A percentile compares a stretch with the other conserved stretches of the same genome.
These are phyloP conservation scores for Amorphotheca resinae DNA, from an alignment of 495 filamentous ascomycete species.

Conservation along the genomic window DNA sequence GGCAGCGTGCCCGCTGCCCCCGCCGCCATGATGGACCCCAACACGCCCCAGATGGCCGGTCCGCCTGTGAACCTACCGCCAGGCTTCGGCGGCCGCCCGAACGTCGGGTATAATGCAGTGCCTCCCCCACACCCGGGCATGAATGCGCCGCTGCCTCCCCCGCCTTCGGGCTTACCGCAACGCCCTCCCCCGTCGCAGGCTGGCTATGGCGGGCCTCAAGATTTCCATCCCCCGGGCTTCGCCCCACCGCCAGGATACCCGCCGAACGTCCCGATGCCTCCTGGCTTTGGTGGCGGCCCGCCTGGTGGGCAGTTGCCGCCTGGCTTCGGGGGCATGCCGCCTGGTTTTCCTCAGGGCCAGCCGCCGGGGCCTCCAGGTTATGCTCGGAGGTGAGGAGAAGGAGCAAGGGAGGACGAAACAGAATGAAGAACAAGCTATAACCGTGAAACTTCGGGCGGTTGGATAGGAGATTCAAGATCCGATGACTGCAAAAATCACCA, in stretches of 20 bases:
- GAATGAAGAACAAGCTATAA: no score
- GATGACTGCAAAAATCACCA: no score
- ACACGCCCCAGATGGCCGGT: constrained; percentile 24
- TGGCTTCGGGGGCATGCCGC: constrained; percentile 11
- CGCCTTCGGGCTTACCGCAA: constrained; percentile 66
- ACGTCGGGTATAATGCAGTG: constrained; percentile 15
- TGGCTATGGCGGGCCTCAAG: constrained; percentile 65
- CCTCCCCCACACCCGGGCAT: constrained; percentile 18
- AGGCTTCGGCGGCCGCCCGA: constrained; percentile 30
- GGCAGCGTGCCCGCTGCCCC: constrained; percentile 16
- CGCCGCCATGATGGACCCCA: constrained; percentile 22
- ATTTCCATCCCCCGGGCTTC: constrained; percentile 41
- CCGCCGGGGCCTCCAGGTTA: constrained; percentile 19
- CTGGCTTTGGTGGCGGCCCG: constrained; percentile 15
- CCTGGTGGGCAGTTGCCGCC: constrained; percentile 12
- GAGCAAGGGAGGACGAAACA: background rate
- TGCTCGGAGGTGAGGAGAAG: constrained; percentile 10
- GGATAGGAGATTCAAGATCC: no score
- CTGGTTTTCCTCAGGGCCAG: constrained; percentile 6
- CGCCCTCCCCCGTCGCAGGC: constrained; percentile 67
- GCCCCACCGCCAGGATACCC: constrained; percentile 15
- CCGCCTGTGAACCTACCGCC: constrained; percentile 24
- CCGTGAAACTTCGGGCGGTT: no score
- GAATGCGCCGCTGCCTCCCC: constrained; percentile 35
- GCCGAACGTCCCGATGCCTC: constrained; percentile 12